phyloP scores from a whole-genome alignment of 306 rosid genomes.

The Parietaria judaica region DNA sequence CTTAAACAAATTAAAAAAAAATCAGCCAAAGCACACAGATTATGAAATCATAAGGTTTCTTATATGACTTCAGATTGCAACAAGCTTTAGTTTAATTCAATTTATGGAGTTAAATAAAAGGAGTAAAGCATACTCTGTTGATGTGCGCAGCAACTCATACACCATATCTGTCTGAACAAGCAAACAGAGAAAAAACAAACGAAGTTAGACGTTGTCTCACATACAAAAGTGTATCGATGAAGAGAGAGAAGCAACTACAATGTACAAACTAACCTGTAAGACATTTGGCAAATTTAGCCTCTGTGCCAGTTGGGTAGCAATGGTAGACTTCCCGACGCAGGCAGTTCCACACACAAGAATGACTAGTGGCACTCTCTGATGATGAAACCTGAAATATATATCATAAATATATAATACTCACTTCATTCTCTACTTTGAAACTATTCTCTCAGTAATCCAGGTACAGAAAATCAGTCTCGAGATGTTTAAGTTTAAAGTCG shows the following conservation, averaged over 20 bases:
- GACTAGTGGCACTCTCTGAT: slow-evolving; percentile 89
- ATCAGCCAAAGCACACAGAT: neutral
- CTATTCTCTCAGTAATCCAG: neutral
- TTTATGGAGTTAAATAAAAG: slow-evolving; percentile 5
- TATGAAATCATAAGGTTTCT: neutral
- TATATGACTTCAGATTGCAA: neutral
- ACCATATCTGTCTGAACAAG: slow-evolving; percentile 90
- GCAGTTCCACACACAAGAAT: slow-evolving; percentile 98
- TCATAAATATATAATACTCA: slow-evolving; percentile 3
- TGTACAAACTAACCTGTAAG: slow-evolving; percentile 52
- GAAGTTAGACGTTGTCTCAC: slow-evolving; percentile 18
- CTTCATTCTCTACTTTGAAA: slow-evolving; percentile 3
- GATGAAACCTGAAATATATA: slow-evolving; percentile 65
- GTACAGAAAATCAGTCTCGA: neutral
- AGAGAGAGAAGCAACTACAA: slow-evolving; percentile 2
- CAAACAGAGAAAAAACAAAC: slow-evolving; percentile 24
- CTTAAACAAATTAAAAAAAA: neutral
- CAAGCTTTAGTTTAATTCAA: neutral
- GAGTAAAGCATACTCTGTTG: slow-evolving; percentile 73
- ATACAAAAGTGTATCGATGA: slow-evolving; percentile 5
- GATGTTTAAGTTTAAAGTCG: neutral
- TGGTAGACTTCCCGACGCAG: slow-evolving; percentile 95
- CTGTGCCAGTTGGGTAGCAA: slow-evolving; percentile 94
- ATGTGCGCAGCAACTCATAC: slow-evolving; percentile 84
- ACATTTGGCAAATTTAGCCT: slow-evolving; percentile 95